Base-by-base conservation (phyloP, 179 eudicot genomes). In the Spinacia oleracea region DNA sequence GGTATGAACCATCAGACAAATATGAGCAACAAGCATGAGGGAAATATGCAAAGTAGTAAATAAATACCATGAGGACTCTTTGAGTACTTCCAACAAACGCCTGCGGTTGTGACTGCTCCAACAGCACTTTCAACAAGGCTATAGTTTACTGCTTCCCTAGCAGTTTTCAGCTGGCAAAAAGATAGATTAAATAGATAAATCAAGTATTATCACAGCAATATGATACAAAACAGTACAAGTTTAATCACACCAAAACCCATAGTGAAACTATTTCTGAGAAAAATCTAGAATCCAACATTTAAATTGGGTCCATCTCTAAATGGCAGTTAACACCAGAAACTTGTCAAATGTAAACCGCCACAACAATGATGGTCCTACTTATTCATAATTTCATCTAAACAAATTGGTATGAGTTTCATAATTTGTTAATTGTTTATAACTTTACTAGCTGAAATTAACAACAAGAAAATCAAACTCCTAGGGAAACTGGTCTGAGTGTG, bases 71-170 rank as follows among this genome's bases (percentile, higher is more conserved):
- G 97, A 45, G 89, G 88, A 77, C 93, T 91, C 83, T 66, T 91
- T 1, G 97, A 94, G 86, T 90, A 91, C 77, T 90, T 94, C 97
- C 91, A 94, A 45, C 91, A 80, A 65, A 82, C 2, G 14, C 87
- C 93, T n/a, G 93, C 98, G 73, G 89, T 89, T 58, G 91, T 73
- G 67, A 89, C 88, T 59, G 96, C 96, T 81, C 97, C 98, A 70
- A 92, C 51, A 78, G 82, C 90, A 84, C 90, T 83, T 78, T 97
- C 98, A 38, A 83, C 86, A 77, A 85, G 85, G 70, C 83, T 84
- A 77, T 74, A 86, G 70, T 90, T 86, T 55, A 75, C 92, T 40
- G 91, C 94, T 81, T 91, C 92, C 80, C 92, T 86, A 15, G 93
- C 86, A 50, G 89, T 71, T 90, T 72, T 92, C 87, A 94, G 89